Evolutionary conservation across 352 stramenopile genomes (phyloP).

Genomic region (Pythium aquatile): DNA sequence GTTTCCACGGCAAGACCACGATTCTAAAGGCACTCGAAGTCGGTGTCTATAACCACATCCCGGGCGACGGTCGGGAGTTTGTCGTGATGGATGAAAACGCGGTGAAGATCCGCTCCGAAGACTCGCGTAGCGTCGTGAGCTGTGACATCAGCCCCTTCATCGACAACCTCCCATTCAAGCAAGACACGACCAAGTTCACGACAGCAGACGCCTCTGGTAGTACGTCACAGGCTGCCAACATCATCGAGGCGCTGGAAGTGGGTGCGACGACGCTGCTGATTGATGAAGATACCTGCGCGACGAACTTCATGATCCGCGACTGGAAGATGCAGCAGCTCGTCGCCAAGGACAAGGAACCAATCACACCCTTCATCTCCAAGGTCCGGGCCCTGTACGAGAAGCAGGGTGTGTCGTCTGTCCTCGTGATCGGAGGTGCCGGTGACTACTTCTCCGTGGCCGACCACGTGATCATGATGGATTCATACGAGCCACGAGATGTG

Average conservation of each 20-base stretch:
- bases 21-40: constrained; percentile 93
- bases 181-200: constrained; percentile 90
- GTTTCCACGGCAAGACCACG: constrained; percentile 98
- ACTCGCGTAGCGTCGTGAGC: constrained; percentile 89
- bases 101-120: constrained; percentile 95
- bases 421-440: constrained; percentile 95
- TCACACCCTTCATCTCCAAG: constrained; percentile 97
- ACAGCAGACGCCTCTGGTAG: constrained; percentile 94
- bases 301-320: constrained; percentile 98
- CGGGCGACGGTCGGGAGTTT: constrained; percentile 94
- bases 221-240: constrained; percentile 96
- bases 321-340: constrained; percentile 97
- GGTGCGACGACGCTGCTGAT: constrained; percentile 93
- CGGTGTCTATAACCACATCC: constrained; percentile 96
- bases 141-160: constrained; percentile 97
- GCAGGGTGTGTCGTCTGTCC: constrained; percentile 89
- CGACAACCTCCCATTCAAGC: constrained; percentile 94
- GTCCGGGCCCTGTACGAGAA: constrained; percentile 91
- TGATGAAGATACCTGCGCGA: constrained; percentile 97
- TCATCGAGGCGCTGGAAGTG: constrained; percentile 92
- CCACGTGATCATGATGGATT: constrained; percentile 97
- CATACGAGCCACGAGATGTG: constrained; percentile 91
- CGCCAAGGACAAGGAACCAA: constrained; percentile 95
- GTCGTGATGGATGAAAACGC: constrained; percentile 84
- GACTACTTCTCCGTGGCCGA: constrained; percentile 98